Evolutionary conservation across 352 stramenopile genomes (phyloP).

Genomic region (Globisporangium paroecandrum): DNA sequence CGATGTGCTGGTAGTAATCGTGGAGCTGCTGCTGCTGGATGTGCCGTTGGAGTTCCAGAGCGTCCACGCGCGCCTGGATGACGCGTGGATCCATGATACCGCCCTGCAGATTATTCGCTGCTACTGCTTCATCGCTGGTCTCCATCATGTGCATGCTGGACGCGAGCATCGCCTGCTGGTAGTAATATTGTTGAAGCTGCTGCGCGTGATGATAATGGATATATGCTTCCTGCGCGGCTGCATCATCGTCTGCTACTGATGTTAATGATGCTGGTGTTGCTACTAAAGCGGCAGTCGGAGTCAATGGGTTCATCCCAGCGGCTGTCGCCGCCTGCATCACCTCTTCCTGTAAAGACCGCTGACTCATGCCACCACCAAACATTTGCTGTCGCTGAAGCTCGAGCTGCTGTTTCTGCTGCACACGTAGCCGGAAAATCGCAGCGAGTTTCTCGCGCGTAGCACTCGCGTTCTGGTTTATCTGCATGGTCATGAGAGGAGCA

Average conservation of each 20-base stretch:
- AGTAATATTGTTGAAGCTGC: slow-evolving; percentile 62
- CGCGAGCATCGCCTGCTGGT: slow-evolving; percentile 57
- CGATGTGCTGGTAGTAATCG: slow-evolving; percentile 51
- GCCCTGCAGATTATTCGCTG: slow-evolving; percentile 21
- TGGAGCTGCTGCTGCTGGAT: slow-evolving; percentile 47
- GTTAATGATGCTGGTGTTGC: slow-evolving; percentile 2
- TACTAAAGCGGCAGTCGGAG: slow-evolving; percentile 9
- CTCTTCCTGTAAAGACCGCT: slow-evolving; percentile 29
- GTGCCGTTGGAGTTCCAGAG: slow-evolving; percentile 45
- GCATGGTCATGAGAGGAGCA: not conserved
- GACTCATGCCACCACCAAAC: slow-evolving; percentile 17
- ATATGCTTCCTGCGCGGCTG: slow-evolving; percentile 27
- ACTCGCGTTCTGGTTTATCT: not conserved
- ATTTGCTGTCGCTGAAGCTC: slow-evolving; percentile 4
- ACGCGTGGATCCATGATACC: slow-evolving; percentile 60
- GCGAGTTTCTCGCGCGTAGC: slow-evolving; percentile 50
- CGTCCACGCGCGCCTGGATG: slow-evolving; percentile 54
- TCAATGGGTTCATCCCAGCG: not conserved
- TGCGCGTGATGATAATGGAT: slow-evolving; percentile 43
- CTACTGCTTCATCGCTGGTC: slow-evolving; percentile 17
- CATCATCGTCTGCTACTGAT: not conserved
- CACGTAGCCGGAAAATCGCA: slow-evolving; percentile 55
- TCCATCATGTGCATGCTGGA: slow-evolving; percentile 28
- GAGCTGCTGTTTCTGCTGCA: slow-evolving; percentile 47
- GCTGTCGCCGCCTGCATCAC: slow-evolving; percentile 7